Evolutionary conservation across 1,284 basidiomycete genomes (phyloP).

Genomic region (Testicularia cyperi): DNA sequence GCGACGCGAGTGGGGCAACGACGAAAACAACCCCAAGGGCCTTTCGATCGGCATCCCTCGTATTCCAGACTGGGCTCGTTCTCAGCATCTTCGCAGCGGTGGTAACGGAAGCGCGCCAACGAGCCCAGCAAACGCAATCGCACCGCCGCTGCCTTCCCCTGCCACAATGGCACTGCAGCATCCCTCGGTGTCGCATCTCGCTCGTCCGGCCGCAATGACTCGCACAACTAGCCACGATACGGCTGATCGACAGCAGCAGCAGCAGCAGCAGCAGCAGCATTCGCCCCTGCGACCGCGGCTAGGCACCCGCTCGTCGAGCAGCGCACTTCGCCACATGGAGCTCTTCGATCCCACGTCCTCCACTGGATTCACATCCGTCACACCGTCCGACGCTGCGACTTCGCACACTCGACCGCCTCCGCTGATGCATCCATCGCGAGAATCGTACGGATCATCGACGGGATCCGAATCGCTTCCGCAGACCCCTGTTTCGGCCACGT

Average conservation of each 20-base stretch:
- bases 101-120: not conserved
- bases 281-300: slow-evolving; percentile 20
- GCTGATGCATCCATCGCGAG: slow-evolving; percentile 19
- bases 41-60: slow-evolving; percentile 29
- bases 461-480: slow-evolving; percentile 26
- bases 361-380: slow-evolving; percentile 1
- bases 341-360: not conserved
- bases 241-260: slow-evolving; percentile 1
- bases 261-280: slow-evolving; percentile 1
- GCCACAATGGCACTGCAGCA: no score
- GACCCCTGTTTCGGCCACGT: slow-evolving; percentile 30
- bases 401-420: slow-evolving; percentile 8
- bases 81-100: not conserved
- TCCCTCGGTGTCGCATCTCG: not conserved
- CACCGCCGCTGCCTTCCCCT: not conserved
- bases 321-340: slow-evolving; percentile 9
- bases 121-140: not conserved
- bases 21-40: not conserved
- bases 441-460: slow-evolving; percentile 20
- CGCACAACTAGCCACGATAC: slow-evolving; percentile 17
- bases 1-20: slow-evolving; percentile 23
- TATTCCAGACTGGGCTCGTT: not conserved
- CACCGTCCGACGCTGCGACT: not conserved
- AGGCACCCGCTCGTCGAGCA: slow-evolving; percentile 8
- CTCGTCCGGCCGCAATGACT: slow-evolving; percentile 8